Percentiles rank a stretch among this genome's conserved stretches.
These are phyloP conservation scores for Neurospora tetraspora DNA, from an alignment of 495 filamentous ascomycete species.

Conservation along the genomic window DNA sequence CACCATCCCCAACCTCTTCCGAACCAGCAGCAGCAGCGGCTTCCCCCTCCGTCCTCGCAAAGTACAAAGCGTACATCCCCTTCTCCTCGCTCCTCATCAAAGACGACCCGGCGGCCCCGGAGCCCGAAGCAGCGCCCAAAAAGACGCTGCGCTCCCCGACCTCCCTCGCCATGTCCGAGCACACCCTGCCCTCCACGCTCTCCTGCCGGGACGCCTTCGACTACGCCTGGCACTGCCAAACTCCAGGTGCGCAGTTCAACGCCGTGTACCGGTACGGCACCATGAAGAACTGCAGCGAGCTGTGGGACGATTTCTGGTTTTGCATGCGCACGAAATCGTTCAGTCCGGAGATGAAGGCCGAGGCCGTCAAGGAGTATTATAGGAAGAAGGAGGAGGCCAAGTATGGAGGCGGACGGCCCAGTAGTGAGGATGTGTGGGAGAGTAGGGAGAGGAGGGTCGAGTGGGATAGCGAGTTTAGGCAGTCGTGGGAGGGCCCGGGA, in stretches of 20 bases:
- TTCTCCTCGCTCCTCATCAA: slow-evolving; percentile 4
- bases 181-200: slow-evolving; percentile 68
- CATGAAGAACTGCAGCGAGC: slow-evolving; percentile 61
- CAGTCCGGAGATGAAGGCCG: slow-evolving; percentile 38
- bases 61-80: background rate
- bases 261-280: slow-evolving; percentile 74
- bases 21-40: background rate
- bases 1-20: background rate
- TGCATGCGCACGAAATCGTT: slow-evolving; percentile 74
- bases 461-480: slow-evolving; percentile 33
- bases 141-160: slow-evolving; percentile 8
- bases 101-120: slow-evolving; percentile 8
- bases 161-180: slow-evolving; percentile 36
- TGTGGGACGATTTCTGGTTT: slow-evolving; percentile 88
- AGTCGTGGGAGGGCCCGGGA: slow-evolving; percentile 35
- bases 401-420: slow-evolving; percentile 55
- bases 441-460: slow-evolving; percentile 43
- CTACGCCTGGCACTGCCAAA: slow-evolving; percentile 89
- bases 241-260: slow-evolving; percentile 75
- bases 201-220: slow-evolving; percentile 89
- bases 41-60: slow-evolving; percentile 8
- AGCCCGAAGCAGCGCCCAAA: slow-evolving; percentile 2
- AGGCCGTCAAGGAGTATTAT: slow-evolving; percentile 60
- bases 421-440: slow-evolving; percentile 91
- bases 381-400: slow-evolving; percentile 55